phyloP scores from a whole-genome alignment of 2,329 filamentous ascomycete genomes.

The Sporothrix humicola region DNA sequence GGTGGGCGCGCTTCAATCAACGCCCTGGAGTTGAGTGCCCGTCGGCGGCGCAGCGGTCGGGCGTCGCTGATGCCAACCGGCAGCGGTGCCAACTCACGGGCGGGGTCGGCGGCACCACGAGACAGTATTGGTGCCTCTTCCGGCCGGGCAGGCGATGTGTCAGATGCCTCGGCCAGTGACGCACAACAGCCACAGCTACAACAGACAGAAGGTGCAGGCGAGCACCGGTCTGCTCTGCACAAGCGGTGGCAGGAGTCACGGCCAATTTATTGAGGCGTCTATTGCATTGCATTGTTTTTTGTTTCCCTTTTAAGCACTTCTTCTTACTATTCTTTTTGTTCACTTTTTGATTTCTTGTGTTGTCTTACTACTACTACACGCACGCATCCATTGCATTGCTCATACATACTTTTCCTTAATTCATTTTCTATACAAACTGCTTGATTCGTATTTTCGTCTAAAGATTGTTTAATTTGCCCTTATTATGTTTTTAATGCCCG shows the following conservation, averaged over 20 bases:
- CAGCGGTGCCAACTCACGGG: conserved; percentile 41
- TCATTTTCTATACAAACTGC: background rate
- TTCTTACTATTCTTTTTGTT: background rate
- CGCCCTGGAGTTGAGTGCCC: conserved; percentile 35
- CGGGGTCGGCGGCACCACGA: conserved; percentile 46
- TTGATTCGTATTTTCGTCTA: background rate
- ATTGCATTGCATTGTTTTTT: conserved; percentile 25
- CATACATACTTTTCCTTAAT: conserved; percentile 20
- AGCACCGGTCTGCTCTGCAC: conserved; percentile 42
- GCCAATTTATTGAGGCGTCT: conserved; percentile 38
- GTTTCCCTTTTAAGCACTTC: background rate
- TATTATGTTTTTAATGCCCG: too few relatives aligned
- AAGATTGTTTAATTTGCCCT: background rate
- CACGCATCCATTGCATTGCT: conserved; percentile 17
- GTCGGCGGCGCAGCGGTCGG: conserved; percentile 59
- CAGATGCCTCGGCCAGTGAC: conserved; percentile 4
- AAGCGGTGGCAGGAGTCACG: conserved; percentile 50
- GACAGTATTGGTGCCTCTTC: conserved; percentile 39
- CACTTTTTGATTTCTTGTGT: conserved; percentile 13
- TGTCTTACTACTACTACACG: conserved; percentile 19
- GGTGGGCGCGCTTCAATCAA: conserved; percentile 41
- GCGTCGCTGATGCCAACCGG: conserved; percentile 54
- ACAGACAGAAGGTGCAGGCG: conserved; percentile 46
- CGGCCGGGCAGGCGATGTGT: conserved; percentile 45
- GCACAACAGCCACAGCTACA: conserved; percentile 47